Base-by-base conservation (phyloP, 163 green algal genomes). In the Scenedesmus sp. region DNA sequence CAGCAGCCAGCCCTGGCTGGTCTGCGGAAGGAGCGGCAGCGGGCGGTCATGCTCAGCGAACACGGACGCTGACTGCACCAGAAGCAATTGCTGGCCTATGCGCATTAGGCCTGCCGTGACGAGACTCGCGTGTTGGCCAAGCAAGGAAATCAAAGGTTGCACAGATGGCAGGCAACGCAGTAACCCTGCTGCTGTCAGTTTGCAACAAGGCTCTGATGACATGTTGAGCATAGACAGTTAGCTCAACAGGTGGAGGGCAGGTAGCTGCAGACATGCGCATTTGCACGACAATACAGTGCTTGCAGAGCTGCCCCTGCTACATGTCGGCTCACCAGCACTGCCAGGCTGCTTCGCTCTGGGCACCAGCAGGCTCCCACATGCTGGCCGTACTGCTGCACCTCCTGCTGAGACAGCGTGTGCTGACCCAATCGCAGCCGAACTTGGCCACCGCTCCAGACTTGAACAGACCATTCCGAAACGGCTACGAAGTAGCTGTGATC, bases 131-230 rank as follows among this genome's bases (percentile, higher is more conserved):
- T 44, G 73, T 13, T 33, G 35, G 16, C 6, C 73, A 35, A 10
- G 24, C 73, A 5, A 96, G 89, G 40, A 90, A 93, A 24, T 95
- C 96, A 51, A 10, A 82, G 3, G 56, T 33, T 10, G 12, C 2
- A 12, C 2, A 70, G 1, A 2, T 76, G 30, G 6, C 7, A 76
- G 33, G 59, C 30, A 26, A 10, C 30, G 26, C 65, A 76, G 65
- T 76, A 20, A 6, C 7, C 65, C 40, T 40, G 65, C 30, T 76
- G 6, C 30, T 40, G 24, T 30, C 9, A 16, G 26, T 1, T 16
- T 15, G 6, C 3, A 40, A 40, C 65, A 37, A 43, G 30, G 6
- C 12, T 37, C 6, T 3, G 30, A 40, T 76, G 65, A 76, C 56
- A 6, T 7, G 22, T 3, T n/a, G 1, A 70, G 56, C 7, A 40